phyloP scores from a whole-genome alignment of 441 rosid species.

The Aleurites moluccanus region DNA sequence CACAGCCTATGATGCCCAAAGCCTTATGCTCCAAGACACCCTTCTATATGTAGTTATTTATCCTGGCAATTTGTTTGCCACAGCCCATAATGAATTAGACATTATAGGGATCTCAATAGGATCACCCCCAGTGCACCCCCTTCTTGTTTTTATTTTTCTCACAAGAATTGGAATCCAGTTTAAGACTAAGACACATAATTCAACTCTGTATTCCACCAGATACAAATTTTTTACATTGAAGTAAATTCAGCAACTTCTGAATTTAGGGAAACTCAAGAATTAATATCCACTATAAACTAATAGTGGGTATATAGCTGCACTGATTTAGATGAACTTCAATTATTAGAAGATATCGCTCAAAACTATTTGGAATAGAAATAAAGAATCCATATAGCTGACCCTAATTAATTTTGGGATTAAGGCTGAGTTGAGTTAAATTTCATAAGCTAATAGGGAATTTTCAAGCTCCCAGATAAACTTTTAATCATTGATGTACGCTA shows the following conservation, averaged over 20 bases:
- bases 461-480: background rate
- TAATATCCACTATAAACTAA: background rate
- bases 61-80: background rate
- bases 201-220: too few species aligned
- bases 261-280: background rate
- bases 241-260: background rate
- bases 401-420: too few species aligned
- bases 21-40: background rate
- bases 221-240: background rate
- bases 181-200: background rate
- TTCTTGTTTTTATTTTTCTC: background rate
- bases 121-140: background rate
- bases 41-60: background rate
- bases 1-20: background rate
- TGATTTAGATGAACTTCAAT: too few species aligned
- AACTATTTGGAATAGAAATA: too few species aligned
- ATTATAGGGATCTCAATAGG: background rate
- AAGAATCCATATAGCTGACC: too few species aligned
- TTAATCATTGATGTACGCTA: background rate
- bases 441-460: too few species aligned
- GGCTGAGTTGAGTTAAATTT: too few species aligned
- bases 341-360: too few species aligned
- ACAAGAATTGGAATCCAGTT: background rate
- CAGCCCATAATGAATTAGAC: too few species aligned
- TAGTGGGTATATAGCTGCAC: too few species aligned